Evolutionary conservation across 345 rosid genomes (phyloP).

Genomic region (Acer campestre): DNA sequence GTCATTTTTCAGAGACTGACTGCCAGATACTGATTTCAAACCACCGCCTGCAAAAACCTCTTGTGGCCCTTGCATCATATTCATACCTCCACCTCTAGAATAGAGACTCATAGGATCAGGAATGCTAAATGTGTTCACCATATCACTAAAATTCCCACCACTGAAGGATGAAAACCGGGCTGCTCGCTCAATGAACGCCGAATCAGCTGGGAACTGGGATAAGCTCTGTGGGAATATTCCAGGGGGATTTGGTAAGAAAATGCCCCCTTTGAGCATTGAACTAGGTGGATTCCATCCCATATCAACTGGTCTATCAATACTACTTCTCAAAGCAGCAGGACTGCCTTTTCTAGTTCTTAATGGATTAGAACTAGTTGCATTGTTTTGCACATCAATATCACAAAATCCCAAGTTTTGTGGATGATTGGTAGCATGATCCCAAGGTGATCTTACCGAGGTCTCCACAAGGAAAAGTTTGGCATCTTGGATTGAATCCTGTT

Average conservation of each 20-base stretch:
- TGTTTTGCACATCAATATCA: constrained; percentile 49
- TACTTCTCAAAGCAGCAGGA: constrained; percentile 50
- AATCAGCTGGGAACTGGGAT: constrained; percentile 88
- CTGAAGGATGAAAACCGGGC: constrained; percentile 86
- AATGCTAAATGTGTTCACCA: constrained; percentile 61
- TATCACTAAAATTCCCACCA: constrained; percentile 73
- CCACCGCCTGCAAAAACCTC: constrained; percentile 40
- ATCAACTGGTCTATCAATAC: constrained; percentile 58
- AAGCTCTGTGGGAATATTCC: constrained; percentile 64
- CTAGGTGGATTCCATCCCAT: constrained; percentile 71
- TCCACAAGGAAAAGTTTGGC: too few relatives aligned
- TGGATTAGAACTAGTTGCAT: constrained; percentile 37
- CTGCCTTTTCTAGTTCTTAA: constrained; percentile 43
- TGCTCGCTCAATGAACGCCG: constrained; percentile 93
- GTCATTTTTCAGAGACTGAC: constrained; percentile 50
- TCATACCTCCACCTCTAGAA: constrained; percentile 51
- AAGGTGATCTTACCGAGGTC: too few relatives aligned
- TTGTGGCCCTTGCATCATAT: constrained; percentile 55
- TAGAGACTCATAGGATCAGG: constrained; percentile 61
- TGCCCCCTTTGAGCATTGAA: constrained; percentile 65
- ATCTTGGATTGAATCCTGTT: too few relatives aligned
- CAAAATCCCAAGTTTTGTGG: constrained; percentile 65
- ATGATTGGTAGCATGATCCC: constrained; percentile 67
- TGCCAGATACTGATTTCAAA: constrained; percentile 34
- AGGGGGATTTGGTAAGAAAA: constrained; percentile 51